Percentiles rank a stretch among this genome's conserved stretches.
Conservation (phyloP, 2,329 filamentous ascomycete species). For the Exophiala spinifera region DNA sequence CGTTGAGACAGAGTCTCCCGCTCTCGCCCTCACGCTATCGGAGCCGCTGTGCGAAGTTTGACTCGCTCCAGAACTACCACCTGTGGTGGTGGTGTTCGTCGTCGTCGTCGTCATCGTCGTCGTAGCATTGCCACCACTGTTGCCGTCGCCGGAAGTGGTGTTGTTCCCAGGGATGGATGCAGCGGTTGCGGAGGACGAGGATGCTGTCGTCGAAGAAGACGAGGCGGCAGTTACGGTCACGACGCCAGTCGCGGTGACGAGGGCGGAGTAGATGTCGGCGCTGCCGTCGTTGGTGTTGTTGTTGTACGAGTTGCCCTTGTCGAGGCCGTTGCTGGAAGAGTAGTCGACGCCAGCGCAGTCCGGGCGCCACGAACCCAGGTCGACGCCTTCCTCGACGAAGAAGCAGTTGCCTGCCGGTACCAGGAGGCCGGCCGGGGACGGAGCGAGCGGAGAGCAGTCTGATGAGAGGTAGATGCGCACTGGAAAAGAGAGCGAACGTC, state of each 20-base stretch:
- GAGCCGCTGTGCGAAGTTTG: too few species aligned
- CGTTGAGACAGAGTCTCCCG: too few species aligned
- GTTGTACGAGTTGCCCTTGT: constrained; percentile 5
- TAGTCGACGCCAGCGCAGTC: constrained; percentile 16
- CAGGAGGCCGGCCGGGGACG: constrained; percentile 8
- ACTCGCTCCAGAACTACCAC: too few species aligned
- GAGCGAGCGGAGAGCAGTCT: constrained; percentile 8
- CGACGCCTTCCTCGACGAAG: constrained; percentile 10
- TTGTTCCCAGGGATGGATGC: too few species aligned
- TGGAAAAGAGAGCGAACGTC: background rate
- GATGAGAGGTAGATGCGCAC: constrained; percentile 11
- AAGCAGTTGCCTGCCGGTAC: constrained; percentile 14
- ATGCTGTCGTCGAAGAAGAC: background rate
- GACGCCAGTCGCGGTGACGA: constrained; percentile 6
- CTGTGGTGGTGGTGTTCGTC: too few species aligned
- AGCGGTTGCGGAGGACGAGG: too few species aligned
- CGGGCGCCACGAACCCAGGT: constrained; percentile 11
- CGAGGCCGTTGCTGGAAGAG: constrained; percentile 3
- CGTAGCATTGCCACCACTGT: too few species aligned
- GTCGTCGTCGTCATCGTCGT: background rate
- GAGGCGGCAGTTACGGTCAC: constrained; percentile 4
- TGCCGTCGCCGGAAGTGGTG: too few species aligned
- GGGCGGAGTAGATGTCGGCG: background rate
- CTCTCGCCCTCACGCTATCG: too few species aligned
- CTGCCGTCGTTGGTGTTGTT: background rate